Percentiles rank a stretch among this genome's conserved stretches.
phyloP scores from a whole-genome alignment of 331 rosid genomes.

The Saraca asoca region DNA sequence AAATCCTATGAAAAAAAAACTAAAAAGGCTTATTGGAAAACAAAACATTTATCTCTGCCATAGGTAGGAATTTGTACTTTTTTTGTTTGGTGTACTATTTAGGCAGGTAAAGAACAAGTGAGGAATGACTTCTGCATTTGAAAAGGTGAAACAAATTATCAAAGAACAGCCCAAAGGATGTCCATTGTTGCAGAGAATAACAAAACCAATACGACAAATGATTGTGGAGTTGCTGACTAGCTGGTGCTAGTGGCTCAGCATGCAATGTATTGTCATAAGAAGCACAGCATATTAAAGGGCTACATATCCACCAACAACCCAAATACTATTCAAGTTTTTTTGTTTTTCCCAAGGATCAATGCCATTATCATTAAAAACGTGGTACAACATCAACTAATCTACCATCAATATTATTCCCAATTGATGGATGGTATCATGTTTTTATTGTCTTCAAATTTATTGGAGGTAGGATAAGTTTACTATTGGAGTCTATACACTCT shows the following conservation, averaged over 20 bases:
- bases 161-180: slow-evolving; percentile 36
- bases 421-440: no score
- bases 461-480: no score
- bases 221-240: slow-evolving; percentile 73
- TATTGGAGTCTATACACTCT: no score
- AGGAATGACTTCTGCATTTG: slow-evolving; percentile 38
- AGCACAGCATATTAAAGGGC: slow-evolving; percentile 57
- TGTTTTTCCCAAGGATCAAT: not conserved
- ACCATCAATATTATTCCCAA: no score
- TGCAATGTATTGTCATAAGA: slow-evolving; percentile 46
- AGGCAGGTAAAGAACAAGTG: slow-evolving; percentile 16
- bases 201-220: slow-evolving; percentile 51
- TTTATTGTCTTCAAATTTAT: no score
- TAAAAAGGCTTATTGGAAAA: slow-evolving; percentile 24
- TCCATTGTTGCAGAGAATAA: slow-evolving; percentile 44
- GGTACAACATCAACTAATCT: no score
- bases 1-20: slow-evolving; percentile 7
- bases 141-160: slow-evolving; percentile 38
- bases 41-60: slow-evolving; percentile 21
- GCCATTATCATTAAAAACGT: no score
- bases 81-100: slow-evolving; percentile 29
- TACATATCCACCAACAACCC: slow-evolving; percentile 49
- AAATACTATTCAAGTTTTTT: slow-evolving; percentile 36
- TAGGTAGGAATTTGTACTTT: not conserved
- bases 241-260: slow-evolving; percentile 71